Evolutionary conservation across 768 basidiomycete genomes (phyloP).

Genomic region (Guyanaporus albipodus): DNA sequence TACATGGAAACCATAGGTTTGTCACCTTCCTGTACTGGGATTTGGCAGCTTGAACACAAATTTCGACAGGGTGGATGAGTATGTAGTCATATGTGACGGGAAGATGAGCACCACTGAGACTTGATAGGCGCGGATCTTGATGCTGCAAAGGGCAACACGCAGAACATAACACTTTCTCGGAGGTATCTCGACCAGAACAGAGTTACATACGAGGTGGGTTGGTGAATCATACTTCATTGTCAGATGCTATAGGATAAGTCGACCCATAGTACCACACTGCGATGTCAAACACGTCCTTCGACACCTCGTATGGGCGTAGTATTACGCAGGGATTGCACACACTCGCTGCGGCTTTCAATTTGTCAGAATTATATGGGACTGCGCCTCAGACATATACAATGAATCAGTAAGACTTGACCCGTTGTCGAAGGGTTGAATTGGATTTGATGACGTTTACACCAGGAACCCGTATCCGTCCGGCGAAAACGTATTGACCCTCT

Average conservation of each 20-base stretch:
- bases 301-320: conserved; percentile 48
- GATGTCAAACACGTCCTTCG: conserved; percentile 48
- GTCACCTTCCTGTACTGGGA: conserved; percentile 16
- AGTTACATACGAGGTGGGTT: conserved; percentile 65
- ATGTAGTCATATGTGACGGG: conserved; percentile 12
- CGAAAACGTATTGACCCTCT: conserved; percentile 55
- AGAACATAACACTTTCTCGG: conserved; percentile 59
- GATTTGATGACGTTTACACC: not conserved
- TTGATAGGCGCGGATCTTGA: conserved; percentile 47
- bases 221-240: not conserved
- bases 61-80: conserved; percentile 57
- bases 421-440: not conserved
- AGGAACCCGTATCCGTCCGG: conserved; percentile 64
- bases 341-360: conserved; percentile 56
- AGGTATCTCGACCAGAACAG: conserved; percentile 81
- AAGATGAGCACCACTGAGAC: not conserved
- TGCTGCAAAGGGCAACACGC: conserved; percentile 31
- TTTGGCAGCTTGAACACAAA: not conserved
- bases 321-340: conserved; percentile 55
- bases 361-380: conserved; percentile 60
- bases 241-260: not conserved
- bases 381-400: conserved; percentile 77
- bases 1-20: conserved; percentile 91
- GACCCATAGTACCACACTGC: conserved; percentile 59
- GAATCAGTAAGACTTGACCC: conserved; percentile 40